phyloP scores from a whole-genome alignment of 768 basidiomycete genomes.

The Pleurotus tuoliensis region DNA sequence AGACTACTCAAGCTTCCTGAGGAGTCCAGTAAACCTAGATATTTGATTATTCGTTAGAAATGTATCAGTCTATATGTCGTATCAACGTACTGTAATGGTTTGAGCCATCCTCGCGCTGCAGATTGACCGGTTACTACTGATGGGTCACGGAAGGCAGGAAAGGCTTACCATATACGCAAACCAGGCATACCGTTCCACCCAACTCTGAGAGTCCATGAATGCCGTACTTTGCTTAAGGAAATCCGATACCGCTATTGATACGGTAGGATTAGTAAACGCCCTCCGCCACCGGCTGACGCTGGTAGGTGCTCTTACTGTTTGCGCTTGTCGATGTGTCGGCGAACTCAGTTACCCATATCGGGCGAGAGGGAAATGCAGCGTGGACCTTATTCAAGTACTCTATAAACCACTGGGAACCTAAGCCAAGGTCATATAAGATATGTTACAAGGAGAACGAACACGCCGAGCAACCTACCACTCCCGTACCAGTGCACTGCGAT shows the following conservation, averaged over 20 bases:
- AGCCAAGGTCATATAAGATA: slow-evolving; percentile 21
- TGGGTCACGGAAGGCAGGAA: not conserved
- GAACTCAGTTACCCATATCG: slow-evolving; percentile 35
- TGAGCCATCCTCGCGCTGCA: slow-evolving; percentile 16
- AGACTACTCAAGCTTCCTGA: slow-evolving; percentile 18
- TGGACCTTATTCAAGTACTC: slow-evolving; percentile 30
- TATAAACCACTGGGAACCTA: slow-evolving; percentile 28
- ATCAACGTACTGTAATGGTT: slow-evolving; percentile 18
- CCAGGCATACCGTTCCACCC: slow-evolving; percentile 47
- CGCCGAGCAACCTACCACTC: not conserved
- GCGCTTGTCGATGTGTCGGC: slow-evolving; percentile 12
- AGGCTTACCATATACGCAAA: slow-evolving; percentile 31
- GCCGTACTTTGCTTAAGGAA: slow-evolving; percentile 39
- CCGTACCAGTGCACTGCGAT: slow-evolving; percentile 32
- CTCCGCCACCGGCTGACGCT: too few relatives aligned
- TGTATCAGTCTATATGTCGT: not conserved
- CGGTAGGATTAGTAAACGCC: too few relatives aligned
- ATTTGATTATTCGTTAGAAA: too few relatives aligned
- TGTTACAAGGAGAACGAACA: not conserved
- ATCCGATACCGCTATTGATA: slow-evolving; percentile 23
- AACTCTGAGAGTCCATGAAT: slow-evolving; percentile 38
- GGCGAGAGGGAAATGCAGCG: slow-evolving; percentile 25
- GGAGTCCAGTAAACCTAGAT: slow-evolving; percentile 16
- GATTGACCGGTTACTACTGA: not conserved
- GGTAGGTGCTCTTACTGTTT: not conserved